These are phyloP conservation scores for Nowakowskiella sp. DNA, from an alignment of 192 early-diverging fungal species.

Conservation along the genomic window DNA sequence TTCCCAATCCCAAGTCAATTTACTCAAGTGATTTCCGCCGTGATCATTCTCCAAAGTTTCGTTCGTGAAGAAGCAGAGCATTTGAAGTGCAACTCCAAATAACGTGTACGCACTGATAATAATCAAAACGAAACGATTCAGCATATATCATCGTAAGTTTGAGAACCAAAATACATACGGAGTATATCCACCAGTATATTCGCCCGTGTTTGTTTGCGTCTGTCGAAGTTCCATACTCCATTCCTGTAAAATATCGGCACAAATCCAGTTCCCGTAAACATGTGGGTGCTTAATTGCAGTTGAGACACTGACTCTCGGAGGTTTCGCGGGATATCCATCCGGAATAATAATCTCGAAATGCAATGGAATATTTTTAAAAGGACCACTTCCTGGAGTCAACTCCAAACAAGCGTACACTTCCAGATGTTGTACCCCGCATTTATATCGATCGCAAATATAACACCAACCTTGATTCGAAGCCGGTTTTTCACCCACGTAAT, in stretches of 20 bases:
- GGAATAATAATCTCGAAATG: neutral
- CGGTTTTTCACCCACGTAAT: neutral
- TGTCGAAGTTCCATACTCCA: neutral
- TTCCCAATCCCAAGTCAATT: no score
- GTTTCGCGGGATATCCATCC: neutral
- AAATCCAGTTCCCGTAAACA: conserved; percentile 1
- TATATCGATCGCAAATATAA: no score
- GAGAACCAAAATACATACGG: neutral
- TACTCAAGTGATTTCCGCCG: neutral
- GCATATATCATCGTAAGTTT: neutral
- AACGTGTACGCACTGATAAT: neutral
- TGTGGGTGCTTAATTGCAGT: neutral
- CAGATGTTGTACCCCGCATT: no score
- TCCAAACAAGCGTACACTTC: neutral
- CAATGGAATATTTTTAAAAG: neutral
- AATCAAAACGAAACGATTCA: neutral
- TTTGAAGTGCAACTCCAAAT: neutral
- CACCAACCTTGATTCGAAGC: neutral
- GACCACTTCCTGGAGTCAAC: neutral
- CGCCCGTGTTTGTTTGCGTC: neutral
- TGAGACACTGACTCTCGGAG: neutral
- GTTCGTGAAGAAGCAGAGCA: neutral
- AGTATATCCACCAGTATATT: neutral
- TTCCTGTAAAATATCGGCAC: neutral
- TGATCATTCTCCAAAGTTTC: neutral